phyloP scores from a whole-genome alignment of 2,329 filamentous ascomycete genomes.

The Hypoxylon sp. region DNA sequence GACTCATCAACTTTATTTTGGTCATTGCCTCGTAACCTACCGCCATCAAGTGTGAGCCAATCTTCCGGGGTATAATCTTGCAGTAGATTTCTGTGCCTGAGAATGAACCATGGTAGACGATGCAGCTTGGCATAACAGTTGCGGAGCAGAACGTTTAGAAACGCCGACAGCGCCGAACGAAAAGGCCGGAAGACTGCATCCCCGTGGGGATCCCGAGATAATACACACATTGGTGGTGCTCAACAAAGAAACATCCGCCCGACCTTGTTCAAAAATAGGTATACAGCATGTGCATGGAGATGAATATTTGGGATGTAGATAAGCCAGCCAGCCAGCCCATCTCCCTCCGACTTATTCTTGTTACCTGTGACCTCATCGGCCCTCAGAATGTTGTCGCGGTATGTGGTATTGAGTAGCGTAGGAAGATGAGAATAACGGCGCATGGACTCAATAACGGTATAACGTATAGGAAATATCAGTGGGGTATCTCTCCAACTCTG shows the following conservation, averaged over 20 bases:
- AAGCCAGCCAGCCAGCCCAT: slow-evolving; percentile 34
- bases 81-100: slow-evolving; percentile 10
- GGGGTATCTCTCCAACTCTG: slow-evolving; percentile 33
- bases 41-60: slow-evolving; percentile 33
- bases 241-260: slow-evolving; percentile 30
- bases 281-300: slow-evolving; percentile 24
- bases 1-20: slow-evolving; percentile 33
- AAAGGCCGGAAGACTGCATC: slow-evolving; percentile 30
- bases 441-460: slow-evolving; percentile 22
- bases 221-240: slow-evolving; percentile 37
- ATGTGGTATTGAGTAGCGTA: slow-evolving; percentile 25
- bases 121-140: slow-evolving; percentile 22
- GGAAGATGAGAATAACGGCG: slow-evolving; percentile 36
- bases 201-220: slow-evolving; percentile 28
- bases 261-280: slow-evolving; percentile 31
- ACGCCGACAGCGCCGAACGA: slow-evolving; percentile 38
- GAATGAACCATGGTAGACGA: slow-evolving; percentile 32
- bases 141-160: slow-evolving; percentile 32
- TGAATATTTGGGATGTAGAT: slow-evolving; percentile 12
- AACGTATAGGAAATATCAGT: slow-evolving; percentile 39
- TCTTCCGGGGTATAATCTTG: slow-evolving; percentile 30
- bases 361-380: slow-evolving; percentile 39
- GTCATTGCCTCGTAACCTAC: slow-evolving; percentile 41
- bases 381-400: slow-evolving; percentile 30
- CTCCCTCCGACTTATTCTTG: slow-evolving; percentile 13